phyloP scores from a whole-genome alignment of 805 yeast genomes.

The Blastobotrys chiropterorum region DNA sequence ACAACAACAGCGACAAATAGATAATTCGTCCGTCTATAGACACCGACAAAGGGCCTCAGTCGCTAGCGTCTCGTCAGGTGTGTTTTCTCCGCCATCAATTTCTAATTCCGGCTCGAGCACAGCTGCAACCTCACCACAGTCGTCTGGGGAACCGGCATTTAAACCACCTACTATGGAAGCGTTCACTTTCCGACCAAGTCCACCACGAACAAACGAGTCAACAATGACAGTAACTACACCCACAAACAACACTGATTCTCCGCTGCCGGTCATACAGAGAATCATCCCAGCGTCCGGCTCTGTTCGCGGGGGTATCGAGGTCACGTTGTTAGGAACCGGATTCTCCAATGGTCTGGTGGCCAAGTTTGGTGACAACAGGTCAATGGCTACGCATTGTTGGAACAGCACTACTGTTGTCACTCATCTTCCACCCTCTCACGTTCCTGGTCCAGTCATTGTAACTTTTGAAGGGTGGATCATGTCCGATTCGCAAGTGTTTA shows the following conservation, averaged over 20 bases:
- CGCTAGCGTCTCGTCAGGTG: slow-evolving; percentile 1
- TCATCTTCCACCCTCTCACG: slow-evolving; percentile 83
- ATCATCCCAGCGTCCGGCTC: slow-evolving; percentile 95
- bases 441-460: slow-evolving; percentile 88
- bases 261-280: slow-evolving; percentile 63
- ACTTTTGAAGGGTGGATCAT: slow-evolving; percentile 57
- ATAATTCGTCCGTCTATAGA: neutral
- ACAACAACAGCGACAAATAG: neutral
- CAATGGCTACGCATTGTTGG: slow-evolving; percentile 86
- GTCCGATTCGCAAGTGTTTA: slow-evolving; percentile 53
- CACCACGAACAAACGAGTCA: neutral
- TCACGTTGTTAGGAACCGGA: slow-evolving; percentile 80
- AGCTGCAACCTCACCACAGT: slow-evolving; percentile 8
- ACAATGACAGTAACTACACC: neutral
- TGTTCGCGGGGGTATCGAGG: slow-evolving; percentile 90
- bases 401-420: slow-evolving; percentile 90
- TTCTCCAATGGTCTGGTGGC: slow-evolving; percentile 80
- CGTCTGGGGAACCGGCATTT: neutral
- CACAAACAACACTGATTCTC: slow-evolving; percentile 6
- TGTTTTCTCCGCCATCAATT: neutral
- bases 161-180: neutral
- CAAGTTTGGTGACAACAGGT: slow-evolving; percentile 61
- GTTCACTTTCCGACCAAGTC: neutral
- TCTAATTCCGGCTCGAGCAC: neutral
- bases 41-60: neutral